These are phyloP conservation scores for Chlorella sorokiniana DNA, from an alignment of 139 green algal genomes.

Conservation along the genomic window DNA sequence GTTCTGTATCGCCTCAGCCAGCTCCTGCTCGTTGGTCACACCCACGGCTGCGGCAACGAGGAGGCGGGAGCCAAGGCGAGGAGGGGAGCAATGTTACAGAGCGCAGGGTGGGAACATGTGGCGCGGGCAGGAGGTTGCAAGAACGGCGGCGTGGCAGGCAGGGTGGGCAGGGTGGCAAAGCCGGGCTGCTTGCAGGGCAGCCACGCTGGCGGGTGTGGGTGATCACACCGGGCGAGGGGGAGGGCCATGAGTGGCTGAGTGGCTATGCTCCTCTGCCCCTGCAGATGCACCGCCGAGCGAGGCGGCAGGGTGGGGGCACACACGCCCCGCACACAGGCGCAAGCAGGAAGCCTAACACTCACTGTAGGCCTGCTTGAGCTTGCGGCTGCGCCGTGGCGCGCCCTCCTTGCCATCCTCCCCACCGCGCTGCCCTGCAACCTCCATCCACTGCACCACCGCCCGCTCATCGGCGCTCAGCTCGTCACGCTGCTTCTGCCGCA, in stretches of 20 bases:
- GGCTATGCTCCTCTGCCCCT: too few relatives aligned
- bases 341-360: not conserved
- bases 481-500: not conserved
- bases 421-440: too few relatives aligned
- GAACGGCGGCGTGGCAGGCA: too few relatives aligned
- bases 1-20: conserved; percentile 27
- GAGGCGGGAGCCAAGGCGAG: not conserved
- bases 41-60: not conserved
- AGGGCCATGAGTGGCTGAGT: too few relatives aligned
- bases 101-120: too few relatives aligned
- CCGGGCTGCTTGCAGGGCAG: too few relatives aligned
- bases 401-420: not conserved
- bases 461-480: not conserved
- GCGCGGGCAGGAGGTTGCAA: too few relatives aligned
- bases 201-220: too few relatives aligned
- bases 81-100: not conserved
- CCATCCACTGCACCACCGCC: conserved; percentile 7
- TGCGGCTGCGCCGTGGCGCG: conserved; percentile 7
- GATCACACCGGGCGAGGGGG: too few relatives aligned
- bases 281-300: too few relatives aligned
- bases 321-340: not conserved
- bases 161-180: too few relatives aligned
- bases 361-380: conserved; percentile 21
- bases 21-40: conserved; percentile 34
- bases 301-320: not conserved